A percentile compares a stretch with the other conserved stretches of the same genome.
phyloP scores from a whole-genome alignment of 129 eudicot species.

The Flaveria robusta region DNA sequence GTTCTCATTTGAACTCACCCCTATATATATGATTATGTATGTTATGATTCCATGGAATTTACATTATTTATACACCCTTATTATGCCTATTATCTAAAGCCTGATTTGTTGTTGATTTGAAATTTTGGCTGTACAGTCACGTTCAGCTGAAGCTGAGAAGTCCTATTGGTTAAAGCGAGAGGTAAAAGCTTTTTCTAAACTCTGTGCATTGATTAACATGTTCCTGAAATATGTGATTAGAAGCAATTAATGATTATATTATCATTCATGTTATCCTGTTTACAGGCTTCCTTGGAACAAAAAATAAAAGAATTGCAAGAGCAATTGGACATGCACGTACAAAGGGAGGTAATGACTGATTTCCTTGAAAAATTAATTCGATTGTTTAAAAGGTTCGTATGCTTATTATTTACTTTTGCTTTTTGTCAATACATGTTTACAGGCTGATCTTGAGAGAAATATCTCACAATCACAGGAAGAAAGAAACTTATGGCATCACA shows the following conservation, averaged over 20 bases:
- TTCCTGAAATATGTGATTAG: constrained; percentile 5
- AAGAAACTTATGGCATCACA: constrained; percentile 28
- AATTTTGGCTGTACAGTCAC: constrained; percentile 30
- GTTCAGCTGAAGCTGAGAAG: constrained; percentile 36
- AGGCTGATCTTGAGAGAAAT: constrained; percentile 40
- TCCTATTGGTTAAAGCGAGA: constrained; percentile 48
- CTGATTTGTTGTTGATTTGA: not conserved
- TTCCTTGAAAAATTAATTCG: constrained; percentile 17
- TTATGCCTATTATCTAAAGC: constrained; percentile 11
- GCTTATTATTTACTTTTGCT: not conserved
- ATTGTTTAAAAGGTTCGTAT: constrained; percentile 15
- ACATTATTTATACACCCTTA: not conserved
- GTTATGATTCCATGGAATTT: not conserved
- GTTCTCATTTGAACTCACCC: not conserved
- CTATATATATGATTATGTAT: not conserved
- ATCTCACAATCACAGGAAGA: constrained; percentile 36
- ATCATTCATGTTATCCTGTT: not conserved
- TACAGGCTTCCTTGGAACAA: constrained; percentile 54
- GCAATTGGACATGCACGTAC: constrained; percentile 45
- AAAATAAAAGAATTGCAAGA: constrained; percentile 46
- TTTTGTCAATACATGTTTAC: constrained; percentile 25
- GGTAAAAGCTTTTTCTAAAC: constrained; percentile 23
- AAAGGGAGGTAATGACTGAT: constrained; percentile 49
- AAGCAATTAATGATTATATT: not conserved
- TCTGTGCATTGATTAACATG: constrained; percentile 19